Conservation (phyloP, 495 filamentous ascomycete species). For the Podospora conica region DNA sequence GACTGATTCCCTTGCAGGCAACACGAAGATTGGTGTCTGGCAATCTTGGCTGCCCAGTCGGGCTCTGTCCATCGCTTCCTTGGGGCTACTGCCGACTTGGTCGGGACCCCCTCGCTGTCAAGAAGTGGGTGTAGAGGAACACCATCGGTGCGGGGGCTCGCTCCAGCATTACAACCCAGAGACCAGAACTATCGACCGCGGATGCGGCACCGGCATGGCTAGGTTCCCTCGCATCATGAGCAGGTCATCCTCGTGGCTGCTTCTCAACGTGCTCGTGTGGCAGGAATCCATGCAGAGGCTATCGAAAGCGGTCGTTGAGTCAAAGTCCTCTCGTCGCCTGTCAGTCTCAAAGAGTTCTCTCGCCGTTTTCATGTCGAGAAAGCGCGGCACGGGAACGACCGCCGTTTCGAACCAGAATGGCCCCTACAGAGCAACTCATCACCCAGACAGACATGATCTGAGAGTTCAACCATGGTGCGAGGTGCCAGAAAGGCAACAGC, state of each 20-base stretch:
- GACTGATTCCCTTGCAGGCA: slow-evolving; percentile 7
- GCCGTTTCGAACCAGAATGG: not conserved
- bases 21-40: not conserved
- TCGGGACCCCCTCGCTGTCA: not conserved
- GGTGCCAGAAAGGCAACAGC: not conserved
- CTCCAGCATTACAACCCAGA: not conserved
- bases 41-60: slow-evolving; percentile 5
- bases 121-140: not conserved
- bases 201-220: not conserved
- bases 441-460: not conserved
- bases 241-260: not conserved
- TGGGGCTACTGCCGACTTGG: not conserved
- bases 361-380: not conserved
- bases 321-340: not conserved
- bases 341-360: not conserved
- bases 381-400: not conserved
- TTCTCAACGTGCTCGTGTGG: not conserved
- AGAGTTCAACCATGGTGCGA: not conserved
- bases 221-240: not conserved
- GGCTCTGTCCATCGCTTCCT: not conserved
- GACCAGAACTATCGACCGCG: not conserved
- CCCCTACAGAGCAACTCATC: not conserved
- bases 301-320: not conserved
- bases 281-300: not conserved
- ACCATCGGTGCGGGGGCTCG: not conserved